These are phyloP conservation scores for Trichoderma guizhouense DNA, from an alignment of 2,329 filamentous ascomycete species.

Conservation along the genomic window DNA sequence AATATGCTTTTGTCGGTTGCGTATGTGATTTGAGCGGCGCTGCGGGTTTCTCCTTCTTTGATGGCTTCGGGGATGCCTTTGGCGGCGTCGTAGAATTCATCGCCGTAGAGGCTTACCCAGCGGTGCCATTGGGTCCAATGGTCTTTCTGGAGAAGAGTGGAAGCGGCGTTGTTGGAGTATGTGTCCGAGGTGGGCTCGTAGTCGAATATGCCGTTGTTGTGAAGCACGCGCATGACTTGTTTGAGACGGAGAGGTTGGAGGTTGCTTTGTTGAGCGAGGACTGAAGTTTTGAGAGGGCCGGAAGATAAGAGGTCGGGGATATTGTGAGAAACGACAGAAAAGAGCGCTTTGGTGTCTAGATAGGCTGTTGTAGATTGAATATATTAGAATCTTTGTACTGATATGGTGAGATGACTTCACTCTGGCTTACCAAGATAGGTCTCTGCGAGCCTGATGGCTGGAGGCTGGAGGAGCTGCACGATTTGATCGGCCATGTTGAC, in stretches of 20 bases:
- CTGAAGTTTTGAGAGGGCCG: background rate
- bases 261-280: background rate
- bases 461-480: conserved; percentile 5
- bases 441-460: conserved; percentile 4
- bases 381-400: background rate
- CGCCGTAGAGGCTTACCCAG: conserved; percentile 43
- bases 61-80: conserved; percentile 36
- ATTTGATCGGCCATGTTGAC: conserved; percentile 13
- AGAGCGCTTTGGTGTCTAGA: conserved; percentile 15
- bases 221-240: conserved; percentile 14
- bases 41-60: conserved; percentile 23
- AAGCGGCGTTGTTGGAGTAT: conserved; percentile 36
- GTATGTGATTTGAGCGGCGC: conserved; percentile 38
- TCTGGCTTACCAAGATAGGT: background rate
- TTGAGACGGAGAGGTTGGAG: conserved; percentile 14
- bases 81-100: conserved; percentile 43
- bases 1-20: conserved; percentile 41
- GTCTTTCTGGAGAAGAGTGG: conserved; percentile 31
- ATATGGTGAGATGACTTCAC: background rate
- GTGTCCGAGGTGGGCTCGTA: conserved; percentile 27
- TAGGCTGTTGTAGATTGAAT: background rate
- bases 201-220: conserved; percentile 34
- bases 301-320: conserved; percentile 4
- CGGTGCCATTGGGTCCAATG: conserved; percentile 45
- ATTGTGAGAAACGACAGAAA: background rate